Evolutionary conservation across 2,329 filamentous ascomycete genomes (phyloP).

Genomic region (Helotiales sp.): DNA sequence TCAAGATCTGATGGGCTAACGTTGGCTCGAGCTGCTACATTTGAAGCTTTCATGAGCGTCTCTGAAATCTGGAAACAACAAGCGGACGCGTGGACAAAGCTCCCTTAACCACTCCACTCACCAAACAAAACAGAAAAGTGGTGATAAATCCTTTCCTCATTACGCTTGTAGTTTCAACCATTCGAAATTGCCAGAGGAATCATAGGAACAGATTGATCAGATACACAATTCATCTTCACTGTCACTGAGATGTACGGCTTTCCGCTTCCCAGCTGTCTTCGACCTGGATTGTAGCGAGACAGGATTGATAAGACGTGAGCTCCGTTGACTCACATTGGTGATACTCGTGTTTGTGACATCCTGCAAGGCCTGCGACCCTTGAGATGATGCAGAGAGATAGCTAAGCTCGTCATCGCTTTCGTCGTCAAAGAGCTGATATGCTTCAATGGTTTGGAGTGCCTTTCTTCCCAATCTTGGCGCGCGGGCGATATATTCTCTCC

Average conservation of each 20-base stretch:
- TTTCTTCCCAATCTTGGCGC: constrained; percentile 21
- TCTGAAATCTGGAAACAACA: background rate
- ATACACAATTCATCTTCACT: constrained; percentile 35
- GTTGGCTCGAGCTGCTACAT: background rate
- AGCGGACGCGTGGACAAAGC: background rate
- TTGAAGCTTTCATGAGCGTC: background rate
- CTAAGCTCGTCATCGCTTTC: constrained; percentile 36
- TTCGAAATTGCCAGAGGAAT: background rate
- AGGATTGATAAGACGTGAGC: constrained; percentile 3
- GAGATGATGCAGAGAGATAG: constrained; percentile 24
- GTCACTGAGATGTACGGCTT: constrained; percentile 16
- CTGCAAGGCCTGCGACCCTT: constrained; percentile 12
- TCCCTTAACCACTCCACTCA: background rate
- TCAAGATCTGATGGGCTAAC: background rate
- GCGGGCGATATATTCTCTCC: constrained; percentile 19
- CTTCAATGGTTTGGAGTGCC: constrained; percentile 20
- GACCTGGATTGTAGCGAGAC: background rate
- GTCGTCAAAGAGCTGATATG: constrained; percentile 27
- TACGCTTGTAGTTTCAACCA: background rate
- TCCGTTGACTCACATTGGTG: constrained; percentile 3
- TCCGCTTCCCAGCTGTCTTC: background rate
- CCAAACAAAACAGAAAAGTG: background rate
- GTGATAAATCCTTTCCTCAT: background rate
- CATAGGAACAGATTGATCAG: constrained; percentile 18
- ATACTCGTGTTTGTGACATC: constrained; percentile 20